Evolutionary conservation across 225 moss, liverwort and hornwort genomes (phyloP), one percentile per base, ranked within the genome.

Genomic region (Ulota crispa): DNA sequence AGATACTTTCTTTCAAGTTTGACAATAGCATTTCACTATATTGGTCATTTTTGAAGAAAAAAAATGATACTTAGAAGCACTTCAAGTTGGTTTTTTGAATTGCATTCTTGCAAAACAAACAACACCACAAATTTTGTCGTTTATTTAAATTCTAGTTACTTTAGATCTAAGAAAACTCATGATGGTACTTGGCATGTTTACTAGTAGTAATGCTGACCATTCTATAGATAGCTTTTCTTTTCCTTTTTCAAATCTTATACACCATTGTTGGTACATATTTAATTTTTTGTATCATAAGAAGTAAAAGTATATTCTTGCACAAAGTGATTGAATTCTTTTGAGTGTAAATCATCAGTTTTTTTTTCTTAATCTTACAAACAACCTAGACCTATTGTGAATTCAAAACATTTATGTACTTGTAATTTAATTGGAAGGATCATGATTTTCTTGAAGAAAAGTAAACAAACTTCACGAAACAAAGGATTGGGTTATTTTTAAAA

Each of bases 131-230:
- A 62, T 14, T 2, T 2, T 12, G 3, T 11, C 3, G 3, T 8
- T 2, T 7, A 9, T 8, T n/a, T 7, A 8, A 0, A 0, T 55
- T 14, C 7, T n/a, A 26, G 10, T 18, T 36, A 0, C 0, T 3
- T 5, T 6, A 39, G 5, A 0, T 9, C 4, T 1, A 73, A 15
- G 0, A 24, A 2, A 57, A 59, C 5, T 5, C 18, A 59, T 6
- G 1, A 11, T 27, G 5, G 5, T 1, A 5, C 37, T 56, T 16
- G 1, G 0, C 39, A 1, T 14, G 16, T 27, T 57, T 41, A 9
- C 3, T 59, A n/a, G 0, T 27, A 13, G 2, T 57, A 0, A 74
- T 74, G 3, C 57, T 0, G 15, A 6, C 9, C 11, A 39, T 0
- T 57, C 0, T 0, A 3, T 19, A 2, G 3, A 59, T 19, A 42